Evolutionary conservation across 495 filamentous ascomycete species (phyloP), one percentile per base, ranked within the genome.

Genomic region (Emericellopsis terricola): DNA sequence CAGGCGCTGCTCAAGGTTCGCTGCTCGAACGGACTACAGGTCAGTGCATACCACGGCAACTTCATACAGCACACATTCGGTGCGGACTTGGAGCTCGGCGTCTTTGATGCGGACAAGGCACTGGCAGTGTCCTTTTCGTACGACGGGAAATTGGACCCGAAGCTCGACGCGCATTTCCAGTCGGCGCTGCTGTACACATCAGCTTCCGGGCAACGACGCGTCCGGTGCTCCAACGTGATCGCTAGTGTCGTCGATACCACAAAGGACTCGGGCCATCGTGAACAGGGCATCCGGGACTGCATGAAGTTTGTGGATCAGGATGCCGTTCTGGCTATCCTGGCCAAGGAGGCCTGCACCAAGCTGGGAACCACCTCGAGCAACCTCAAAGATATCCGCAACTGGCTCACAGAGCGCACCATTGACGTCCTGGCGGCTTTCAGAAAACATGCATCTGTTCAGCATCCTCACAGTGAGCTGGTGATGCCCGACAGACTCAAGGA

Each of bases 1-100:
- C 87, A 94, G 57, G 83, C 85, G 6, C 65, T 96, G 44, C 89
- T 99, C 84, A 99, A 99, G 63, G 89, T 96, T 34, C 78, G 89
- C 29, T 99, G 89, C 56, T 93, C 84, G 6, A 96, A 91, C 48
- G 89, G 89, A 11, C 69, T 99, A 19, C 89, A 99, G 55, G 81
- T 99, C 11, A 76, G 82, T 14, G 71, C 73, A 19, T 99, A 96
- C 49, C 81, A 91, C 43, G 89, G 89, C 37, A 96, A 96, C 58
- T 96, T 96, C 45, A 65, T 84, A 31, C 89, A 99, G 44, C 82
- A 93, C 57, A 81, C 81, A 3, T 87, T 93, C 41, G 83, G 83
- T 5, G 86, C 89, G 10, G 89, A 99, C 54, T 72, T 99, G 15
- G 89, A 99, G 50, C 81, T 99, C 44, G 91, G 87, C 9, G 69